Evolutionary conservation across 306 rosid species (phyloP), one percentile per base, ranked within the genome.

Genomic region (Alnus rubra): DNA sequence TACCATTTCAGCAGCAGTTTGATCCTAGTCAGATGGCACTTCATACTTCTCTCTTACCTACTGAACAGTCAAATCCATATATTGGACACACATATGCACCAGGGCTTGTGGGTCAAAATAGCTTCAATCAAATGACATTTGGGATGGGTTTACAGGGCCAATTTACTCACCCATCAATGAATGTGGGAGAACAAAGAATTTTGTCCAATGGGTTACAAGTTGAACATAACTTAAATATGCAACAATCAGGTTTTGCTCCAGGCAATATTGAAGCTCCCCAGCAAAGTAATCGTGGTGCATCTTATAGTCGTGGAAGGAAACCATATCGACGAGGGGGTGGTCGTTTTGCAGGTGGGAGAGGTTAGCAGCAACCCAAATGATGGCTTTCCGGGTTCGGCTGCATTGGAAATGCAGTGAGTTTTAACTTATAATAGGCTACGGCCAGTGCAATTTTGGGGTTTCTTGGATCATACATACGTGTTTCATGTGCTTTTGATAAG

Each of bases 331-430:
- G 88, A 11, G 84, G 79, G 0, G 89, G 91, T 71, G 79, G 83
- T 50, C 81, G 72, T 68, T 83, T 83, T 77, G 76, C 76, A 79
- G 59, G 88, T 51, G 78, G 94, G 78, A 83, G 84, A 78, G 90
- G 92, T 64, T 45, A 90, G 87, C 86, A 82, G 71, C 90, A 90
- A 70, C 47, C 85, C 35, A 76, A 71, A 77, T 90, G 88, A 88
- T 37, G 81, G 48, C n/a, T 59, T 10, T 33, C 4, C 58, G 71
- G 53, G 4, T 59, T 54, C 53, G 16, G 48, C 9, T 69, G 69
- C 73, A 54, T 45, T 48, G 31, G 37, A 37, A 56, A 75, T 60
- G 4, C 2, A 18, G 44, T 4, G 45, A 42, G 45, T 5, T 42
- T 54, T 42, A 13, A 13, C 19, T 7, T 30, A 11, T 30, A 55